Evolutionary conservation across 805 yeast species (phyloP), one percentile per base, ranked within the genome.

Genomic region (Candida berthetii): DNA sequence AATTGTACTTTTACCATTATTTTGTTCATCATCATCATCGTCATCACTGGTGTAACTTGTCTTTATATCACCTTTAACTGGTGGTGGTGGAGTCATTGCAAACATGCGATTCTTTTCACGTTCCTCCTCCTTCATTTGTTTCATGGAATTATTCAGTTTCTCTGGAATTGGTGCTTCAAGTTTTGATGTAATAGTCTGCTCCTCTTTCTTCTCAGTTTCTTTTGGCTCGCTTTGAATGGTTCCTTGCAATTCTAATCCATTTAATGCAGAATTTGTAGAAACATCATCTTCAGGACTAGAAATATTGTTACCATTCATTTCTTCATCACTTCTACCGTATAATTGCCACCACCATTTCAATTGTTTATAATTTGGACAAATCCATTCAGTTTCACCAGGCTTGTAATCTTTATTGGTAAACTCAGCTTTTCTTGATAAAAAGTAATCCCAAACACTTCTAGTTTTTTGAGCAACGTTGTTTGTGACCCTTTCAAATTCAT

Each of bases 401-500:
- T n/a, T 31, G 40, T 73, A 87, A 2, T 51, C 54, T 16, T 62
- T 60, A 57, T 84, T 85, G 1, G 72, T 62, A 54, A 90, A 91
- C 57, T 90, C 96, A 10, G 59, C 59, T 16, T 70, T 69, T 19
- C 96, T 68, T 6, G 95, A 85, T 41, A 79, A 69, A 65, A 93
- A 91, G 57, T 93, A 90, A 60, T 90, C 96, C 98, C 98, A 90
- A 1, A 85, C 96, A 13, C 91, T 80, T 28, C 85, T 71, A 0
- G 96, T 85, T 11, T 70, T 65, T 3, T 61, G 50, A 7, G 53
- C 57, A 2, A 78, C 60, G 10, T 69, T 58, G 22, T 68, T 61
- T n/a, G 62, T 64, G 7, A 64, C 52, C 41, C 80, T 64, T 44
- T 87, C 95, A 38, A 62, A 59, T 55, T 93, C 96, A 36, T 75